These are phyloP conservation scores for Pichia sp. DNA, from an alignment of 1,139 yeast genomes.

Conservation along the genomic window DNA sequence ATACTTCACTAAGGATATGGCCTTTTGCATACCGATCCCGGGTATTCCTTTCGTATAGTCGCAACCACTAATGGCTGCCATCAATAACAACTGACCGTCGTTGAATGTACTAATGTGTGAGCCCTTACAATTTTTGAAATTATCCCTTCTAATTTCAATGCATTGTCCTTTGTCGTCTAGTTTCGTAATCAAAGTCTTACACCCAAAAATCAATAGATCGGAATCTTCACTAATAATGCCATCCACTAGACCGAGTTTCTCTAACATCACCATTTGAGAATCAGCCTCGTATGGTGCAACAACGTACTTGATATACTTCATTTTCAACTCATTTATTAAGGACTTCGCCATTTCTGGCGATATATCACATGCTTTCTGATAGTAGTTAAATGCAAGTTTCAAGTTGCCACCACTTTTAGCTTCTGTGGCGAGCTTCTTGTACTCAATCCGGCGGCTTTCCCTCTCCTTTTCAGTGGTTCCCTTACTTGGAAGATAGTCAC, in stretches of 20 bases:
- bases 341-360: conserved; percentile 90
- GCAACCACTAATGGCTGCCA: conserved; percentile 91
- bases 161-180: conserved; percentile 74
- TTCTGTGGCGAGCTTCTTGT: conserved; percentile 51
- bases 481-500: conserved; percentile 80
- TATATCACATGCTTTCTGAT: conserved; percentile 77
- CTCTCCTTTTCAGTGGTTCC: conserved; percentile 69
- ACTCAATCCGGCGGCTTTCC: conserved; percentile 50
- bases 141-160: conserved; percentile 57
- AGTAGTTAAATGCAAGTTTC: conserved; percentile 61
- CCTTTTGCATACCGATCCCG: conserved; percentile 76
- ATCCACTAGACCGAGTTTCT: conserved; percentile 66
- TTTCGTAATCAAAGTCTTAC: conserved; percentile 70
- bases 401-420: conserved; percentile 49
- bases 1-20: conserved; percentile 57
- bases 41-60: conserved; percentile 89
- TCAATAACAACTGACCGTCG: conserved; percentile 58
- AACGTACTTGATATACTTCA: conserved; percentile 58
- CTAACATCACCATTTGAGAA: conserved; percentile 91
- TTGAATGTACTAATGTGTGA: conserved; percentile 48
- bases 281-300: conserved; percentile 99
- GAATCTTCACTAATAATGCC: conserved; percentile 95
- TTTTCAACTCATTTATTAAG: conserved; percentile 66
- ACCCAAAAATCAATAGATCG: conserved; percentile 87
- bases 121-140: conserved; percentile 45